Conservation (phyloP, 768 basidiomycete genomes). For the Podaxis mareebaensis region DNA sequence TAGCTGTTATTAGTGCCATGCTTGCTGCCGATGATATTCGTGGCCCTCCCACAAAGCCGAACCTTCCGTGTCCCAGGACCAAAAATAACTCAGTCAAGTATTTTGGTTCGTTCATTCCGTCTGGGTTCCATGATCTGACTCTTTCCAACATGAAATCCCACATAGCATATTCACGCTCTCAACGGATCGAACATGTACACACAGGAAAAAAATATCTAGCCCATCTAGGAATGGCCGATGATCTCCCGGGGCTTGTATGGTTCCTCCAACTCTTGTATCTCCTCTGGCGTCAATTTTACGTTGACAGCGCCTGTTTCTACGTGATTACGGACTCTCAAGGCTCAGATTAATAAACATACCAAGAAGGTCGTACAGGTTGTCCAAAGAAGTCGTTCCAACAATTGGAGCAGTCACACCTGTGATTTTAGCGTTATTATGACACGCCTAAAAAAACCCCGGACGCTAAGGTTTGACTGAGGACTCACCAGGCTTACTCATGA, state of each 20-base stretch:
- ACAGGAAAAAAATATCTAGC: no score
- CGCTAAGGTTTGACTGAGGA: background rate
- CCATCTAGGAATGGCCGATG: background rate
- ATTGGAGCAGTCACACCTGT: background rate
- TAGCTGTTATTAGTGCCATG: no score
- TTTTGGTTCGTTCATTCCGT: no score
- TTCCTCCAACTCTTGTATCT: slow-evolving; percentile 28
- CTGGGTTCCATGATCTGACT: no score
- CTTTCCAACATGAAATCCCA: no score
- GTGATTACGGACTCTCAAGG: background rate
- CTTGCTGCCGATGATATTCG: no score
- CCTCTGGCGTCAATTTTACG: slow-evolving; percentile 27
- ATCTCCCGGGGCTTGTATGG: slow-evolving; percentile 22
- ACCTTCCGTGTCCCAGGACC: no score
- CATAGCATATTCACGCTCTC: no score
- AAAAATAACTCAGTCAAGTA: no score
- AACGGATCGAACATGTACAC: no score
- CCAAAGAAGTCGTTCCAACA: background rate
- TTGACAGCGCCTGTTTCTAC: slow-evolving; percentile 22
- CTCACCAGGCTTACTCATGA: slow-evolving; percentile 39
- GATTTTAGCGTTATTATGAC: background rate
- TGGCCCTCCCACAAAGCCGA: no score
- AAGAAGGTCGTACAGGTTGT: slow-evolving; percentile 28
- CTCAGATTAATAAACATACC: slow-evolving; percentile 28
- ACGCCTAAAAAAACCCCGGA: no score